These are phyloP conservation scores for Naganishia vaughanmartiniae DNA, from an alignment of 768 basidiomycete species.

Conservation along the genomic window DNA sequence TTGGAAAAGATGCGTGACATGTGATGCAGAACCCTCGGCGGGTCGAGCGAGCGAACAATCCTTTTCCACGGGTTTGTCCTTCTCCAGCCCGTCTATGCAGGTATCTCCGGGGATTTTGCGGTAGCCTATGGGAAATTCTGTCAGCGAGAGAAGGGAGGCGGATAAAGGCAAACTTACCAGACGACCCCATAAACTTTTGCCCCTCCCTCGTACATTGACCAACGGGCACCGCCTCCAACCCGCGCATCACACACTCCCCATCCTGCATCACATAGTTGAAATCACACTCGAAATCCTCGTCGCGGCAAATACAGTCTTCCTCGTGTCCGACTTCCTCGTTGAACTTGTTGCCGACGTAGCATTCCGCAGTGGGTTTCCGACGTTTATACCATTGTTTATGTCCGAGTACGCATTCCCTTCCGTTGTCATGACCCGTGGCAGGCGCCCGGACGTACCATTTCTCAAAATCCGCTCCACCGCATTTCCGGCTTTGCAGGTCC, in stretches of 20 bases:
- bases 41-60: conserved; percentile 79
- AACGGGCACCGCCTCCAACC: conserved; percentile 81
- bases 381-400: conserved; percentile 96
- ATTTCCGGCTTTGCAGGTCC: conserved; percentile 66
- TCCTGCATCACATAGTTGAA: conserved; percentile 80
- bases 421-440: conserved; percentile 49
- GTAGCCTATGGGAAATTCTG: conserved; percentile 53
- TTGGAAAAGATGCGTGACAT: conserved; percentile 60
- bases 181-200: conserved; percentile 76
- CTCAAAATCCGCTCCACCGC: conserved; percentile 71
- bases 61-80: conserved; percentile 70
- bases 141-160: too few species aligned
- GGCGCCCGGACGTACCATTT: conserved; percentile 74
- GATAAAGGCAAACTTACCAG: conserved; percentile 56
- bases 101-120: conserved; percentile 89
- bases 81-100: conserved; percentile 65
- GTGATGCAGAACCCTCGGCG: conserved; percentile 69
- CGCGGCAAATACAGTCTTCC: conserved; percentile 75
- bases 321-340: conserved; percentile 78
- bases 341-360: conserved; percentile 88
- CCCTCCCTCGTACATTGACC: conserved; percentile 60
- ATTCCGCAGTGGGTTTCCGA: conserved; percentile 75
- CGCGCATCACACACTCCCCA: conserved; percentile 73
- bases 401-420: conserved; percentile 84
- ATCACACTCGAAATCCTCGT: conserved; percentile 93